These are phyloP conservation scores for Ramaria sp. DNA, from an alignment of 768 basidiomycete species.

Conservation along the genomic window DNA sequence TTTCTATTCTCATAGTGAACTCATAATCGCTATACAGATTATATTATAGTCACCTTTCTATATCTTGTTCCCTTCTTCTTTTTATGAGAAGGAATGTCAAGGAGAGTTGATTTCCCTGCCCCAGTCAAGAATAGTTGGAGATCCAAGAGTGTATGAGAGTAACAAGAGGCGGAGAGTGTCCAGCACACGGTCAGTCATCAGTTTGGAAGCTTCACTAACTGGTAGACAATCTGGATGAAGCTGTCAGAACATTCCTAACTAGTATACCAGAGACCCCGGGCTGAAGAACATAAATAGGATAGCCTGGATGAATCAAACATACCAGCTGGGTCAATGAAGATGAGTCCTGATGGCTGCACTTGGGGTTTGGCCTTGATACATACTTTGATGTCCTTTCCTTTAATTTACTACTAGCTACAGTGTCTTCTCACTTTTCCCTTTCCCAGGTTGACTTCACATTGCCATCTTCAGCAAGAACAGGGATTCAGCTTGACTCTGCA, in stretches of 20 bases:
- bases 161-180: slow-evolving; percentile 85
- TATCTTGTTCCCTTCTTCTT: no score
- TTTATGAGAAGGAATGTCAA: slow-evolving; percentile 91
- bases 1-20: no score
- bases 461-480: no score
- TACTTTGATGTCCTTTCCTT: no score
- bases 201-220: slow-evolving; percentile 66
- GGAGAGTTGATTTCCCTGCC: slow-evolving; percentile 93
- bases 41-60: no score
- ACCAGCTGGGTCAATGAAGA: slow-evolving; percentile 58
- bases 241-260: slow-evolving; percentile 59
- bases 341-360: slow-evolving; percentile 67
- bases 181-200: slow-evolving; percentile 92
- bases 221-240: slow-evolving; percentile 65
- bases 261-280: slow-evolving; percentile 90
- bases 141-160: slow-evolving; percentile 66
- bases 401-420: no score
- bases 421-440: no score
- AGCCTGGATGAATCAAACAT: slow-evolving; percentile 9
- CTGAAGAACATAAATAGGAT: slow-evolving; percentile 23
- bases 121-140: slow-evolving; percentile 69
- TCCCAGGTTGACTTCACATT: no score
- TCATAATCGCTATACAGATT: no score
- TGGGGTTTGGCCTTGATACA: slow-evolving; percentile 73
- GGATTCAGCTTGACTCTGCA: no score